Evolutionary conservation across 1,139 yeast genomes (phyloP), one percentile per base, ranked within the genome.

Genomic region (Yamadazyma triangularis): DNA sequence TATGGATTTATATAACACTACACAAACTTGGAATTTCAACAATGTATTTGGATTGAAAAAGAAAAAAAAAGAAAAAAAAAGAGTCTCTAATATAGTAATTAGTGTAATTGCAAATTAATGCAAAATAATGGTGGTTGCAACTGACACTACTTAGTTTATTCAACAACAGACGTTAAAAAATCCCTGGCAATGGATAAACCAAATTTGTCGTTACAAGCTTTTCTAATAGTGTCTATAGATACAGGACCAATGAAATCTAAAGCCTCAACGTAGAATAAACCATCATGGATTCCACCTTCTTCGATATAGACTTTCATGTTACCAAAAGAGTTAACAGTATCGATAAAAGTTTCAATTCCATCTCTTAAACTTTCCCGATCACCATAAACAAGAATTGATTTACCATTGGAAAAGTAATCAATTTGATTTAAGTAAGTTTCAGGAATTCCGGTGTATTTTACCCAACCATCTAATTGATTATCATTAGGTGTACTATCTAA

Each of bases 311-410:
- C 41, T 25, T 46, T 39, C 16, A 59, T 38, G 9, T 42, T 41
- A n/a, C 48, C 51, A 9, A 45, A 35, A 14, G 41, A 40, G 30
- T 51, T 42, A 15, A 52, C 39, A 4, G 42, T 41, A 3, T 42
- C 34, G 14, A 40, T 28, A 30, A 51, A 54, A 2, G 38, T 35
- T 27, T 54, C 58, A 21, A 50, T 45, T 2, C 58, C 59, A 26
- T 54, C 57, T 25, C 56, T 44, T 27, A 67, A 51, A 4, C 60
- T 51, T 43, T 67, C 73, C 26, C 61, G 41, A 32, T 56, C 70
- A 13, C 75, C 75, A 39, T 53, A 55, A 15, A 63, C 50, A 21
- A 53, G 40, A n/a, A 61, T 31, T 9, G 59, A 44, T 12, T 51
- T 48, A 7, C 27, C 31, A 14, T 51, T 43, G 4, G 42, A 45